Conservation (phyloP, 1,139 yeast species). For the Saccharomyces hybrid region DNA sequence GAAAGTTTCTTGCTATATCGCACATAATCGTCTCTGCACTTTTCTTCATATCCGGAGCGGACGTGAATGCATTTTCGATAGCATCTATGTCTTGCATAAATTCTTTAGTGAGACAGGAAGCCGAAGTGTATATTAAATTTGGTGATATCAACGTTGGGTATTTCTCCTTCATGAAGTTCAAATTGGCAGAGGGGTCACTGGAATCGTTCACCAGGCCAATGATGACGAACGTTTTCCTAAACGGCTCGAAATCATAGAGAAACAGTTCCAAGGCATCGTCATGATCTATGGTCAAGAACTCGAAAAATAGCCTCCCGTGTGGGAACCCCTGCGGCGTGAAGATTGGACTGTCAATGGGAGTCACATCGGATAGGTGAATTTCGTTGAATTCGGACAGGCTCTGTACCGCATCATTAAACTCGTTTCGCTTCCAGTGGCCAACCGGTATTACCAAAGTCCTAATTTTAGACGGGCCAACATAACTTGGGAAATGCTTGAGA, state of each 20-base stretch:
- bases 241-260: slow-evolving; percentile 84
- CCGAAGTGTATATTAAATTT: slow-evolving; percentile 37
- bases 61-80: slow-evolving; percentile 12
- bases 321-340: slow-evolving; percentile 87
- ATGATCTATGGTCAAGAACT: slow-evolving; percentile 37
- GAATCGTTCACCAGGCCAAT: slow-evolving; percentile 43
- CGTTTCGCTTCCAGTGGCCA: slow-evolving; percentile 42
- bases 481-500: slow-evolving; percentile 14
- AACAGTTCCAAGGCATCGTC: slow-evolving; percentile 52
- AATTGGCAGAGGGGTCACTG: slow-evolving; percentile 28
- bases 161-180: slow-evolving; percentile 34
- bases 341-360: slow-evolving; percentile 50
- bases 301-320: slow-evolving; percentile 49
- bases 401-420: slow-evolving; percentile 43
- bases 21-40: slow-evolving; percentile 61
- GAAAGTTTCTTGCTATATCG: slow-evolving; percentile 58
- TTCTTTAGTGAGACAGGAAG: slow-evolving; percentile 3
- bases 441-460: slow-evolving; percentile 65
- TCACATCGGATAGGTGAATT: slow-evolving; percentile 64
- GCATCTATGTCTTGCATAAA: background rate
- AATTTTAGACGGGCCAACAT: slow-evolving; percentile 53
- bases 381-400: slow-evolving; percentile 48
- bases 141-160: slow-evolving; percentile 61
- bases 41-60: background rate
- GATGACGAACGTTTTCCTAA: slow-evolving; percentile 61